Evolutionary conservation across 1,284 basidiomycete genomes (phyloP), one percentile per base, ranked within the genome.

Genomic region (Malassezia brasiliensis): DNA sequence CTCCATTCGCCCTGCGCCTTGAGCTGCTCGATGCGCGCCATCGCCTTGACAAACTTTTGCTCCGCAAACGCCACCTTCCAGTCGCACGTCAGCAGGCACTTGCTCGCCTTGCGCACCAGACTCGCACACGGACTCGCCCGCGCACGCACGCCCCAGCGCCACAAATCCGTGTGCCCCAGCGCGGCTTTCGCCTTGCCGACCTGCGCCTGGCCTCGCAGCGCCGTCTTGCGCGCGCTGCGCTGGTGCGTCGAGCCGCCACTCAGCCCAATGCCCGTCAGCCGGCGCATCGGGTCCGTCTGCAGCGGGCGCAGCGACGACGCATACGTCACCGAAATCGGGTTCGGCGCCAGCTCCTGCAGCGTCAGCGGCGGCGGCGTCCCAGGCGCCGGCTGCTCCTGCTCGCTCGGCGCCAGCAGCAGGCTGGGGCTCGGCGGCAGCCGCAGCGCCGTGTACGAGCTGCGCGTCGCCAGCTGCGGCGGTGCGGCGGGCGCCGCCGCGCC

Each of bases 1-100:
- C 87, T 87, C 94, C 94, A 99, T 30, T 83, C 79, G 1, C 85
- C 85, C 12, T 81, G 80, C 15, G 83, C 80, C 76, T 96, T 94
- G 61, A 96, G 80, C 46, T 79, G 76, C 60, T 98, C 90, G 50
- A 98, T 85, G 7, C 85, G 81, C 47, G 91, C 88, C 69, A 94
- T 81, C 1, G 88, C 84, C 19, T 88, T 81, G 32, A 88, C 57
- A 31, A 72, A 74, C 42, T 65, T 61, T 51, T 72, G 69, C 62
- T 74, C 72, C 38, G 67, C 62, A 52, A 69, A 74, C 0, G 72
- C 72, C 7, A 69, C 70, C 34, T 66, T 66, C 72, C 72, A 74
- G 54, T 74, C 72, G 47, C 60, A 62, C 11, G 72, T 74, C 47
- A 66, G 55, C 32, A 74, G 52, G 37, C 69, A 72, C 56, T 72